Base-by-base conservation (phyloP, 106 monocot species). In the Ottelia alismoides region DNA sequence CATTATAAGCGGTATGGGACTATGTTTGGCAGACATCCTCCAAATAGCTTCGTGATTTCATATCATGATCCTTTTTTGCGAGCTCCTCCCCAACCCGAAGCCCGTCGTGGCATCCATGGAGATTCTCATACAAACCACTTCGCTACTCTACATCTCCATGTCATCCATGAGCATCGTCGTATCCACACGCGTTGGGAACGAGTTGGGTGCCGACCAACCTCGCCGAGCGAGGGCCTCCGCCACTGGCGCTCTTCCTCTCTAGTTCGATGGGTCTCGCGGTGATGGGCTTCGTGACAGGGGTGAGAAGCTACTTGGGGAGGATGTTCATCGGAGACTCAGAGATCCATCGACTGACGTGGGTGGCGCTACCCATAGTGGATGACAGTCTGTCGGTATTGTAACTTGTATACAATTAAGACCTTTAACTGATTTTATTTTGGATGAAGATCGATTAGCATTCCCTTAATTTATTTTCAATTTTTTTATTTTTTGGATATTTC, bases 41-140 rank as follows among this genome's bases (percentile, higher is more conserved):
- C n/a, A n/a, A n/a, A n/a, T n/a, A n/a, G n/a, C n/a, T n/a, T n/a
- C n/a, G 92, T 92, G 92, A 82, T 92, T 86, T 59, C 86, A 92
- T 65, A 79, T 92, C 64, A 92, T 92, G 92, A 76, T 86, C 53
- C 29, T 92, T 21, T 72, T 92, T 20, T 92, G 82, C 45, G 92
- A 86, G 19, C 55, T 65, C 11, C 55, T 65, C 10, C 29, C 46
- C 20, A 65, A 56, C 21, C 65, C 65, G 46, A 55, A 32, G 19
- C 55, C 55, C 22, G 48, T 47, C 45, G 65, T 65, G 16, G 56
- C 65, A 21, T 65, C 65, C 45, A 47, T 65, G 55, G 65, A 56
- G 0, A 56, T 65, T 46, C 55, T 65, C 46, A 65, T 65, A 54
- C 65, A 65, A 30, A 65, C 55, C 43, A 65, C 65, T 30, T 55